Evolutionary conservation across 768 basidiomycete species (phyloP).

Genomic region (Leccinum arenicola): DNA sequence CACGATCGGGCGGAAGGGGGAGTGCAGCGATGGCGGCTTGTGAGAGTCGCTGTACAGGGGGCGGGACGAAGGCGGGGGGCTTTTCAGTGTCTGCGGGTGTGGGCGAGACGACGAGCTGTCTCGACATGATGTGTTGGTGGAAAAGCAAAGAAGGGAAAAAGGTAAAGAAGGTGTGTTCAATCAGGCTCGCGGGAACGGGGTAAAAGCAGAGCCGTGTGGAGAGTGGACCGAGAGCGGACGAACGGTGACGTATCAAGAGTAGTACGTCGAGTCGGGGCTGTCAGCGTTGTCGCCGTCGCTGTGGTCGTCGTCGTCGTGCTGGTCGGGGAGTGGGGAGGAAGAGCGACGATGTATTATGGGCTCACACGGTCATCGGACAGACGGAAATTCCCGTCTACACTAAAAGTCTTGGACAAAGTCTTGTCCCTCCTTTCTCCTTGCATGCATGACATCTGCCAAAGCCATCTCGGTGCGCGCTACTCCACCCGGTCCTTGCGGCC

Average conservation of each 20-base stretch:
- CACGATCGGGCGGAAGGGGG: constrained; percentile 3
- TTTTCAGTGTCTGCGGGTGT: constrained; percentile 23
- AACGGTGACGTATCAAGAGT: neutral
- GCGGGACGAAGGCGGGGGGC: constrained; percentile 23
- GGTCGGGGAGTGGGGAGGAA: neutral
- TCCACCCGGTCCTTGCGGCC: neutral
- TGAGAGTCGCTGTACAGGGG: constrained; percentile 28
- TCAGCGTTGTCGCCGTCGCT: neutral
- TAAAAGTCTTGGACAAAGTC: neutral
- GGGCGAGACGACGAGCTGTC: constrained; percentile 11
- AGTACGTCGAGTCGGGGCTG: neutral
- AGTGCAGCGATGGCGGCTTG: constrained; percentile 13
- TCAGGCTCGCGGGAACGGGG: constrained; percentile 5
- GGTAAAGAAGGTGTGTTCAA: neutral
- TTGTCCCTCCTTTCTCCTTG: neutral
- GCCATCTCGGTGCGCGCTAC: neutral
- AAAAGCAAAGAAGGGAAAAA: neutral
- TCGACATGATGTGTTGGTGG: constrained; percentile 15
- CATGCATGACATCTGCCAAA: neutral
- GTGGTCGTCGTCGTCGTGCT: neutral
- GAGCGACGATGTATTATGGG: neutral
- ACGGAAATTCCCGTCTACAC: constrained; percentile 1
- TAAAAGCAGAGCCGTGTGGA: neutral
- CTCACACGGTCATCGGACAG: constrained; percentile 17
- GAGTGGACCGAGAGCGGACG: neutral